These are phyloP conservation scores for Kurtzmaniella quercitrusa DNA, from an alignment of 1,139 yeast species.

Conservation along the genomic window DNA sequence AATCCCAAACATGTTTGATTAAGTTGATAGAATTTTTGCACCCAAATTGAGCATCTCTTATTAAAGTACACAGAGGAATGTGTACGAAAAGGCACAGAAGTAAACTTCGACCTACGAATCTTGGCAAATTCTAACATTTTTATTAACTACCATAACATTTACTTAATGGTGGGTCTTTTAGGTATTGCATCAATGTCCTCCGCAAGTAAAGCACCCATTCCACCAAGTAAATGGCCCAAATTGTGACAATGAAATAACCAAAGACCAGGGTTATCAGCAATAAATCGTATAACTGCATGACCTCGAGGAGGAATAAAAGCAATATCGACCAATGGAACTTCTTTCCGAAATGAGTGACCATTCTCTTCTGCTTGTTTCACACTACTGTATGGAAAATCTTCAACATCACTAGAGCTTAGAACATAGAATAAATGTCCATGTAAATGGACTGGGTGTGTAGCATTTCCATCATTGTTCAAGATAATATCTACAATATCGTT, in stretches of 20 bases:
- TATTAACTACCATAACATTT: background rate
- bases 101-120: background rate
- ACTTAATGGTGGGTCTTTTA: background rate
- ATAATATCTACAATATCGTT: conserved; percentile 28
- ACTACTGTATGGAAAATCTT: conserved; percentile 18
- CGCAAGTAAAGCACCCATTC: conserved; percentile 31
- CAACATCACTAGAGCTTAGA: conserved; percentile 18
- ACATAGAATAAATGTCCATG: conserved; percentile 32
- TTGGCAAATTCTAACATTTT: no score
- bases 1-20: conserved; percentile 15
- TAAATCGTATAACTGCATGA: conserved; percentile 22
- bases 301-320: conserved; percentile 24
- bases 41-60: background rate
- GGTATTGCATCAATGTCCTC: conserved; percentile 21
- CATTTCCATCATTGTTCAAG: conserved; percentile 20
- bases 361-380: conserved; percentile 19
- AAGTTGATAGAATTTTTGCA: background rate
- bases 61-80: no score
- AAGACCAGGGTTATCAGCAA: conserved; percentile 13
- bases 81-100: background rate
- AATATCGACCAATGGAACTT: conserved; percentile 24
- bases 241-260: conserved; percentile 35
- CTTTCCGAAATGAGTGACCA: conserved; percentile 13
- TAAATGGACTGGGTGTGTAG: conserved; percentile 32
- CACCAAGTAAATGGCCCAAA: conserved; percentile 29